Evolutionary conservation across 1,284 basidiomycete genomes (phyloP).

Genomic region (Ustilago trichophora): DNA sequence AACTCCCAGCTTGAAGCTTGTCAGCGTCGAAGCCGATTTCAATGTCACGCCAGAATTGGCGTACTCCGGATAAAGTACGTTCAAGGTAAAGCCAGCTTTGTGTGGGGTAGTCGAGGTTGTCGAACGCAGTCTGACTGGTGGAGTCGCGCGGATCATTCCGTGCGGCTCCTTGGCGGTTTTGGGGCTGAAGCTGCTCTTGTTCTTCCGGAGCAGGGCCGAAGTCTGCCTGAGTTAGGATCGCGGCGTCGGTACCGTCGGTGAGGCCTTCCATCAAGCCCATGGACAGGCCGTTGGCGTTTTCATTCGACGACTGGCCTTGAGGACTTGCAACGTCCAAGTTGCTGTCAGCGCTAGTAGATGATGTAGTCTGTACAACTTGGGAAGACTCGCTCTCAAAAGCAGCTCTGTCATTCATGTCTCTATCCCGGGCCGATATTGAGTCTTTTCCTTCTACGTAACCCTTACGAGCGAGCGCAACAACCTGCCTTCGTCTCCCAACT

Average conservation of each 20-base stretch:
- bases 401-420: not conserved
- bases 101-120: conserved; percentile 18
- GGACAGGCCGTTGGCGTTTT: conserved; percentile 23
- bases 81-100: conserved; percentile 39
- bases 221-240: not conserved
- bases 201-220: conserved; percentile 7
- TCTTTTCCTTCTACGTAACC: too few relatives aligned
- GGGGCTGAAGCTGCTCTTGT: conserved; percentile 23
- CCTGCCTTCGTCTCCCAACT: conserved; percentile 14
- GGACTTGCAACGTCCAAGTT: conserved; percentile 14
- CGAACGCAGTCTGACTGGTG: conserved; percentile 1
- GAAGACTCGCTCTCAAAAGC: not conserved
- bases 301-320: conserved; percentile 3
- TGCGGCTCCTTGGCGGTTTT: conserved; percentile 27
- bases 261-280: conserved; percentile 39
- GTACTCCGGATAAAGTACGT: conserved; percentile 45
- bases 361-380: not conserved
- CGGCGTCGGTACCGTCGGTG: not conserved
- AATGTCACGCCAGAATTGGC: conserved; percentile 56
- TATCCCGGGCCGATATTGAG: too few relatives aligned
- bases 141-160: too few relatives aligned
- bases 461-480: conserved; percentile 8
- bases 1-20: conserved; percentile 16
- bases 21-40: conserved; percentile 41
- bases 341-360: not conserved